Evolutionary conservation across 1,284 basidiomycete genomes (phyloP).

Genomic region (Cutaneotrichosporon dermatis): DNA sequence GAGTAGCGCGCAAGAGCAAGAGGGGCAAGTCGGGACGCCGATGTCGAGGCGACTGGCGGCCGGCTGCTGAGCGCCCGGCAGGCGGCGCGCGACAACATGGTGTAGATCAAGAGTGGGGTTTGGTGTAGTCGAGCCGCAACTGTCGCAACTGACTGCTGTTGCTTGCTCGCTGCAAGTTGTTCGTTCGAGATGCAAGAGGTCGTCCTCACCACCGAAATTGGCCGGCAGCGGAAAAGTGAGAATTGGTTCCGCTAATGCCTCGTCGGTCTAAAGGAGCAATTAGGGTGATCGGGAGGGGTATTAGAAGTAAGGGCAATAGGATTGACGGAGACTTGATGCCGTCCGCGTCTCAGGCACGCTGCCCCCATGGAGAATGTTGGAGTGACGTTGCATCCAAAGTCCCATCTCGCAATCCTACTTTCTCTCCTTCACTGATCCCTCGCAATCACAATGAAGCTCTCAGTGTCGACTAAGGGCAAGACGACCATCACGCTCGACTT

Average conservation of each 20-base stretch:
- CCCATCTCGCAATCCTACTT: constrained; percentile 52
- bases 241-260: neutral
- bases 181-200: neutral
- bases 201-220: constrained; percentile 14
- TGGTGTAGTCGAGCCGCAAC: too few species aligned
- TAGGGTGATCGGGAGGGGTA: neutral
- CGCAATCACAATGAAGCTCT: constrained; percentile 45
- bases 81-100: constrained; percentile 28
- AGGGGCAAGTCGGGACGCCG: constrained; percentile 8
- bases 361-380: too few species aligned
- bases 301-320: neutral
- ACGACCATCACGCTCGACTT: constrained; percentile 61
- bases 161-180: neutral
- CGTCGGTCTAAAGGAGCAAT: too few species aligned
- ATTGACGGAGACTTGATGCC: too few species aligned
- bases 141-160: too few species aligned
- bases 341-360: too few species aligned
- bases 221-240: constrained; percentile 9
- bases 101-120: neutral
- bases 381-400: neutral
- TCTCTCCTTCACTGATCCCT: neutral
- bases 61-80: constrained; percentile 17
- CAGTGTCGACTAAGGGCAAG: constrained; percentile 54
- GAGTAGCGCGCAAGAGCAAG: constrained; percentile 19
- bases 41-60: constrained; percentile 23